Percentiles rank a stretch among this genome's conserved stretches.
phyloP scores from a whole-genome alignment of 257 asterid genomes.

The Misopates orontium region DNA sequence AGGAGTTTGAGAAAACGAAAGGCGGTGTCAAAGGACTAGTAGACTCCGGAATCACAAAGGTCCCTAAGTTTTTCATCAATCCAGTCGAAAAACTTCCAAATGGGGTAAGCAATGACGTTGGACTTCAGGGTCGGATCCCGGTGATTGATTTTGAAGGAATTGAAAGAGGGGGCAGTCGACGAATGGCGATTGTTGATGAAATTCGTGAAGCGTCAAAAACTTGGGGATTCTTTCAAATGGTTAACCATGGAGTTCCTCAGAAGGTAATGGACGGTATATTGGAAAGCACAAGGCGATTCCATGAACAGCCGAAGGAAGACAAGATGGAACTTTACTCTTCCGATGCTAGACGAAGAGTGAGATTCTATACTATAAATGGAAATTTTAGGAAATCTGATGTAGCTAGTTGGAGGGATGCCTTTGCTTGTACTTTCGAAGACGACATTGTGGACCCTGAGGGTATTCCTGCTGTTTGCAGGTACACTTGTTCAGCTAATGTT shows the following conservation, averaged over 20 bases:
- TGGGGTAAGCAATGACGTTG: not conserved
- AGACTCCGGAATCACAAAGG: slow-evolving; percentile 53
- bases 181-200: slow-evolving; percentile 40
- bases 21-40: slow-evolving; percentile 73
- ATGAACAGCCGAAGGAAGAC: slow-evolving; percentile 61
- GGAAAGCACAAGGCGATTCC: slow-evolving; percentile 44
- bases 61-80: slow-evolving; percentile 57
- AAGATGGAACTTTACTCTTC: slow-evolving; percentile 55
- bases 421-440: slow-evolving; percentile 52
- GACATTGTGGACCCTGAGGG: slow-evolving; percentile 36
- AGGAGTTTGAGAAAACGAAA: slow-evolving; percentile 50
- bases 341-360: slow-evolving; percentile 39
- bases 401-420: slow-evolving; percentile 70
- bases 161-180: slow-evolving; percentile 21
- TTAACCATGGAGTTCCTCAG: slow-evolving; percentile 67
- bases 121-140: slow-evolving; percentile 39
- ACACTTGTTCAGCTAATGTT: not conserved
- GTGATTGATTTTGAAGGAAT: slow-evolving; percentile 49
- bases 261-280: slow-evolving; percentile 43
- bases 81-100: slow-evolving; percentile 23
- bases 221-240: slow-evolving; percentile 77
- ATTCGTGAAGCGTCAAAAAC: slow-evolving; percentile 51
- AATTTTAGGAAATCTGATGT: slow-evolving; percentile 39
- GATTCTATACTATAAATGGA: slow-evolving; percentile 55
- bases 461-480: slow-evolving; percentile 71